Evolutionary conservation across 345 rosid genomes (phyloP).

Genomic region (Stellera chamaejasme): DNA sequence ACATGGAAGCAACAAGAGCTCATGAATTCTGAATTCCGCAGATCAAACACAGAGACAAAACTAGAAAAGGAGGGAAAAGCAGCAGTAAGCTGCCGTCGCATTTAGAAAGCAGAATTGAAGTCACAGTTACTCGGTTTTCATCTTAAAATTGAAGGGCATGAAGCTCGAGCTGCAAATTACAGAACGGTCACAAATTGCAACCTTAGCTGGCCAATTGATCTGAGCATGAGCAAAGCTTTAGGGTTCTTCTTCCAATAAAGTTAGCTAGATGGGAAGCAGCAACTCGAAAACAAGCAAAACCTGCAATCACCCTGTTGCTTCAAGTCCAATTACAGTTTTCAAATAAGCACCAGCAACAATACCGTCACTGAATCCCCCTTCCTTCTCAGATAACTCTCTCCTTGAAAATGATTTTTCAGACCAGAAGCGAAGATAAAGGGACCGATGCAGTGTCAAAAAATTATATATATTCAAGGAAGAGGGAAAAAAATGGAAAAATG

Average conservation of each 20-base stretch:
- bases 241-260: slow-evolving; percentile 30
- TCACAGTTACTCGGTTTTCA: slow-evolving; percentile 16
- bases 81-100: slow-evolving; percentile 8
- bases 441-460: slow-evolving; percentile 16
- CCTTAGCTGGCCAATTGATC: slow-evolving; percentile 25
- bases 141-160: slow-evolving; percentile 3
- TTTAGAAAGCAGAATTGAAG: slow-evolving; percentile 13
- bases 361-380: background rate
- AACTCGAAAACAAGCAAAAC: slow-evolving; percentile 6
- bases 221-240: slow-evolving; percentile 20
- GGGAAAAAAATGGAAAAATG: background rate
- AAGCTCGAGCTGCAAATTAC: slow-evolving; percentile 10
- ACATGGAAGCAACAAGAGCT: background rate
- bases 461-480: slow-evolving; percentile 7
- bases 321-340: slow-evolving; percentile 1
- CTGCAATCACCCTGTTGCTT: background rate
- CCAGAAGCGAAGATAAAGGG: slow-evolving; percentile 31
- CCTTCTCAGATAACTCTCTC: slow-evolving; percentile 4
- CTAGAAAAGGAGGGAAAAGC: background rate
- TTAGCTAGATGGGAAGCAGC: slow-evolving; percentile 9
- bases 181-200: slow-evolving; percentile 9
- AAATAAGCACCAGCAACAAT: background rate
- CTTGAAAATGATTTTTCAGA: slow-evolving; percentile 20
- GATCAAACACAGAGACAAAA: background rate
- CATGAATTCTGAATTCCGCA: background rate